These are phyloP conservation scores for Linanthus parryae DNA, from an alignment of 148 eudicot genomes.

Conservation along the genomic window DNA sequence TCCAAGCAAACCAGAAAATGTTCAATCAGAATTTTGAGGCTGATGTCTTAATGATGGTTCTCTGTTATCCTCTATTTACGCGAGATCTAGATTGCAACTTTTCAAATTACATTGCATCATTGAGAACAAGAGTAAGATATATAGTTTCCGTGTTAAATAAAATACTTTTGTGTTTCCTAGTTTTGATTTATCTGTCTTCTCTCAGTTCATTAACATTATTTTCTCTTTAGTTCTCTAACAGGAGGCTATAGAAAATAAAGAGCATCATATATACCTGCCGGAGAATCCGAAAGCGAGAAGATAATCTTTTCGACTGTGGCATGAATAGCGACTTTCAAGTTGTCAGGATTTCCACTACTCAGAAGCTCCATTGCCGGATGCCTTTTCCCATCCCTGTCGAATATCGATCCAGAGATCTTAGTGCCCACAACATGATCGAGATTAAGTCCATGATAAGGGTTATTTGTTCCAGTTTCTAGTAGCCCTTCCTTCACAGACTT, in stretches of 20 bases:
- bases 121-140: not conserved
- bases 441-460: constrained; percentile 8
- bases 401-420: not conserved
- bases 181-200: not conserved
- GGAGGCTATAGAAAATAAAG: too few relatives aligned
- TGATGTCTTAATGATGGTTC: not conserved
- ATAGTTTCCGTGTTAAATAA: not conserved
- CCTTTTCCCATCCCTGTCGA: constrained; percentile 11
- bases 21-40: not conserved
- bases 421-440: constrained; percentile 12
- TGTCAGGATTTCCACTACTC: constrained; percentile 6
- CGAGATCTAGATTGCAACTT: not conserved
- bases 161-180: not conserved
- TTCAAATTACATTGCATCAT: not conserved
- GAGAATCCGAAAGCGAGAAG: constrained; percentile 1
- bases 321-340: constrained; percentile 10
- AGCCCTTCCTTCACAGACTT: constrained; percentile 7
- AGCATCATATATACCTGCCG: not conserved
- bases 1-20: too few relatives aligned
- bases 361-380: constrained; percentile 16
- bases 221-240: too few relatives aligned
- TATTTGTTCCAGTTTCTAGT: constrained; percentile 1
- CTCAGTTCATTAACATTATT: not conserved
- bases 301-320: constrained; percentile 12
- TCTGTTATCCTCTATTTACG: not conserved